These are phyloP conservation scores for Anthracocystis panici-leucophaei DNA, from an alignment of 1,284 basidiomycete species.

Conservation along the genomic window DNA sequence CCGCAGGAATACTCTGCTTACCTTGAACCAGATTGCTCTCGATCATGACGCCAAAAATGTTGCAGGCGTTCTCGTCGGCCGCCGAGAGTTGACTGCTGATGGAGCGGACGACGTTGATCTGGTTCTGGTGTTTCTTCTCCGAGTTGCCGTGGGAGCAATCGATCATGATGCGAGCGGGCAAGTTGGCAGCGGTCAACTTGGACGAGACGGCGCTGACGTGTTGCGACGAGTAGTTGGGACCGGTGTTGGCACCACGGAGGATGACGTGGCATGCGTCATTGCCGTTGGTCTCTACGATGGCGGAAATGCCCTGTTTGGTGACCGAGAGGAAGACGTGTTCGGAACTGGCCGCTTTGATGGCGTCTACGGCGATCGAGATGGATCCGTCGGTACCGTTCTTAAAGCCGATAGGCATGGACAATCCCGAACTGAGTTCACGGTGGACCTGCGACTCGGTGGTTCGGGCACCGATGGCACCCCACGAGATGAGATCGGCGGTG, in stretches of 20 bases:
- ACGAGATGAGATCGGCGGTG: conserved; percentile 93
- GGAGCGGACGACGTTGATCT: conserved; percentile 73
- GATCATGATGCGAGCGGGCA: conserved; percentile 69
- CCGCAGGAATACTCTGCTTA: conserved; percentile 61
- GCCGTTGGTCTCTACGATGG: conserved; percentile 69
- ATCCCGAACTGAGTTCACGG: conserved; percentile 82
- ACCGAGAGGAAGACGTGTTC: conserved; percentile 99
- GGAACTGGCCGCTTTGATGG: conserved; percentile 90
- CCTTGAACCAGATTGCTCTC: conserved; percentile 87
- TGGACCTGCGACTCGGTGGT: conserved; percentile 94
- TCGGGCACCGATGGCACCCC: conserved; percentile 89
- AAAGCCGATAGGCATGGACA: conserved; percentile 89
- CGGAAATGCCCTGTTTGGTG: conserved; percentile 81
- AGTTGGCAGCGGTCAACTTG: conserved; percentile 51
- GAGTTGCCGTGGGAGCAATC: conserved; percentile 88
- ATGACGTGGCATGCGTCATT: conserved; percentile 69
- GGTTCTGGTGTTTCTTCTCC: conserved; percentile 75
- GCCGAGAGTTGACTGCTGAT: conserved; percentile 71
- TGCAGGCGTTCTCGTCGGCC: conserved; percentile 60
- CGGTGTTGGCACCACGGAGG: conserved; percentile 66
- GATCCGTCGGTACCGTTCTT: conserved; percentile 73
- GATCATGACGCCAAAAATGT: conserved; percentile 97
- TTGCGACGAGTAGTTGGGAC: conserved; percentile 65
- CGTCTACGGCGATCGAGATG: conserved; percentile 81
- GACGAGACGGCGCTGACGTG: conserved; percentile 52